These are phyloP conservation scores for Taphrina deformans DNA, from an alignment of 1,139 yeast species.

Conservation along the genomic window DNA sequence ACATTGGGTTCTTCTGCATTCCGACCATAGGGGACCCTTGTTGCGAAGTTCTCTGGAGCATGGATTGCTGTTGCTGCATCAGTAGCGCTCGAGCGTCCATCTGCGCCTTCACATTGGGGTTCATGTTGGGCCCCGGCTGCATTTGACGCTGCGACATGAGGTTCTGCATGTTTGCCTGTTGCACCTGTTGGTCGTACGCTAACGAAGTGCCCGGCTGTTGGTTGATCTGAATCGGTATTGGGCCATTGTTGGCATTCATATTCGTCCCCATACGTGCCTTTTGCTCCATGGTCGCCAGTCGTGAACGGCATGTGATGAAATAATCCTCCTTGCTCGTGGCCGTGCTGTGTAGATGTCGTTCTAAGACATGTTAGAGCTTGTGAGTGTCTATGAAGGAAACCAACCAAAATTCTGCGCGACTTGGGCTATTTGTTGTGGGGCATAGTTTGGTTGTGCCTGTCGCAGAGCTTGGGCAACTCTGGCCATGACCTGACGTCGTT, in stretches of 20 bases:
- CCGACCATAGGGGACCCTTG: constrained; percentile 9
- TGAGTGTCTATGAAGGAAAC: no score
- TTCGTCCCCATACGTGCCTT: constrained; percentile 5
- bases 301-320: constrained; percentile 16
- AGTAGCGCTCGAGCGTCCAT: constrained; percentile 13
- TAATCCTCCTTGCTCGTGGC: constrained; percentile 31
- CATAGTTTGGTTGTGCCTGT: constrained; percentile 23
- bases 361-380: no score
- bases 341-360: constrained; percentile 15
- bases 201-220: neutral
- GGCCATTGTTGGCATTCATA: constrained; percentile 4
- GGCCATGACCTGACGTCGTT: constrained; percentile 9
- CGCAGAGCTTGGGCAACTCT: constrained; percentile 15
- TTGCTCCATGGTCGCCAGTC: constrained; percentile 19
- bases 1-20: constrained; percentile 16
- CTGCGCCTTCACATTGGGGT: neutral
- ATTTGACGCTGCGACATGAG: constrained; percentile 18
- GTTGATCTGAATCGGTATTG: neutral
- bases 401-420: constrained; percentile 30
- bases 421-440: constrained; percentile 28
- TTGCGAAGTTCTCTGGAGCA: constrained; percentile 8
- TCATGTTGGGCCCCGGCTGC: neutral
- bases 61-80: constrained; percentile 18
- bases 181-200: constrained; percentile 1
- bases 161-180: constrained; percentile 15